These are phyloP conservation scores for Backusella luteola DNA, from an alignment of 192 early-diverging fungal species.

Conservation along the genomic window DNA sequence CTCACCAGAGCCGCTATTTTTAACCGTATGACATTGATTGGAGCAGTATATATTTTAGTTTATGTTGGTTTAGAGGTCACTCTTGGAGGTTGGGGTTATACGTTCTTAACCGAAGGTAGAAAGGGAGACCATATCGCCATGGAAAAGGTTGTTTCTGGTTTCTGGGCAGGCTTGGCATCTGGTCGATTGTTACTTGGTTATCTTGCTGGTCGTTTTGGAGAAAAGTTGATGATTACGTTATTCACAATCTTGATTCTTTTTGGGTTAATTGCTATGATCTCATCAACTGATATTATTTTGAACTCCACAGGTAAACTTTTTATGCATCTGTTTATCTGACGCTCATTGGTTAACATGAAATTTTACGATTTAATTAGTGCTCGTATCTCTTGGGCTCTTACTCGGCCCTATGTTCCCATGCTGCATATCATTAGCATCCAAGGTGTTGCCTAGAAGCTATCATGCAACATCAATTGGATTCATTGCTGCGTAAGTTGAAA, in stretches of 20 bases:
- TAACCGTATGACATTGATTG: slow-evolving; percentile 24
- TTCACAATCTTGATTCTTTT: slow-evolving; percentile 14
- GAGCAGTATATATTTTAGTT: slow-evolving; percentile 29
- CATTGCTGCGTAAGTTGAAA: slow-evolving; percentile 28
- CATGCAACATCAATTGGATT: slow-evolving; percentile 38
- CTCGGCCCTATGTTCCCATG: slow-evolving; percentile 34
- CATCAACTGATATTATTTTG: slow-evolving; percentile 5
- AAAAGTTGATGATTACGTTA: slow-evolving; percentile 30
- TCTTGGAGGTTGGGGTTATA: slow-evolving; percentile 37
- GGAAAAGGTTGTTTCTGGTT: slow-evolving; percentile 30
- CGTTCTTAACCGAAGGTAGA: slow-evolving; percentile 28
- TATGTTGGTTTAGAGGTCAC: slow-evolving; percentile 42
- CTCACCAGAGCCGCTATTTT: slow-evolving; percentile 11
- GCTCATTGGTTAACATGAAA: not conserved
- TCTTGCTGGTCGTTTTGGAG: slow-evolving; percentile 31
- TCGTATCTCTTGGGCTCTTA: slow-evolving; percentile 20
- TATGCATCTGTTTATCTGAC: not conserved
- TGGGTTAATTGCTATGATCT: slow-evolving; percentile 5
- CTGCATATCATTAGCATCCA: slow-evolving; percentile 23
- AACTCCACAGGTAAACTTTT: slow-evolving; percentile 25
- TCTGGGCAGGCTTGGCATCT: slow-evolving; percentile 36
- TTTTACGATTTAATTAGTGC: not conserved
- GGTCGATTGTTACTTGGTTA: slow-evolving; percentile 36
- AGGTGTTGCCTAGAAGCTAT: slow-evolving; percentile 23
- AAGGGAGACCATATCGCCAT: slow-evolving; percentile 23